Conservation (phyloP, 1,284 basidiomycete genomes). For the Limonomyces culmigenus region DNA sequence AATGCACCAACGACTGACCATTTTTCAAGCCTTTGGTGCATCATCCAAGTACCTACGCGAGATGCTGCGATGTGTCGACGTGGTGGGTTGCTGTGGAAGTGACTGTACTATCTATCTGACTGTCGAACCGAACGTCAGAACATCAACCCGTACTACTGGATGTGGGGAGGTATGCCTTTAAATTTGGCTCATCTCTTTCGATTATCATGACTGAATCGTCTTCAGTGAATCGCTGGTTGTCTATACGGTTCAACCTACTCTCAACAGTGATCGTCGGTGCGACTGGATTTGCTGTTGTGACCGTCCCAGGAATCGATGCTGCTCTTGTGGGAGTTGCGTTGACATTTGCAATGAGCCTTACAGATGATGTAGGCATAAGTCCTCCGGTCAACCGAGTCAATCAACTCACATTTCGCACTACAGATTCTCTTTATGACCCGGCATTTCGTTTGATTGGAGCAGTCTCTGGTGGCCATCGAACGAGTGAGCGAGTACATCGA, state of each 20-base stretch:
- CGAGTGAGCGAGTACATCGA: constrained; percentile 54
- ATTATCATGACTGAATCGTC: not conserved
- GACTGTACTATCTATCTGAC: not conserved
- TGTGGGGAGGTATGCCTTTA: constrained; percentile 54
- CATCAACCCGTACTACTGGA: constrained; percentile 69
- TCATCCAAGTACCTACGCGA: constrained; percentile 74
- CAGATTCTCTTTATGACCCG: constrained; percentile 41
- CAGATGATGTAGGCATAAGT: constrained; percentile 59
- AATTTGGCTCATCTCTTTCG: constrained; percentile 6
- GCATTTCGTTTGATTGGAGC: constrained; percentile 73
- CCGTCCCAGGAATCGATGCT: constrained; percentile 57
- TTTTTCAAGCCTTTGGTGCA: constrained; percentile 79
- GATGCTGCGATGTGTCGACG: constrained; percentile 76
- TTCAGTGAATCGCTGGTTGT: constrained; percentile 66
- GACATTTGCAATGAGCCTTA: constrained; percentile 65
- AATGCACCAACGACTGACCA: too few species aligned
- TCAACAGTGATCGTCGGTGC: constrained; percentile 58
- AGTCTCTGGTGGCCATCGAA: constrained; percentile 89
- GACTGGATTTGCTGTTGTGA: constrained; percentile 52
- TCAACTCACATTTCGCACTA: constrained; percentile 8
- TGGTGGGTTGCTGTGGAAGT: constrained; percentile 24
- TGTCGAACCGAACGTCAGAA: constrained; percentile 27
- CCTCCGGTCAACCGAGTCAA: constrained; percentile 6
- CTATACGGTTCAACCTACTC: constrained; percentile 69
- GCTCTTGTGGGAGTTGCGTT: constrained; percentile 74